phyloP scores from a whole-genome alignment of 345 rosid genomes.

The Stellera chamaejasme region DNA sequence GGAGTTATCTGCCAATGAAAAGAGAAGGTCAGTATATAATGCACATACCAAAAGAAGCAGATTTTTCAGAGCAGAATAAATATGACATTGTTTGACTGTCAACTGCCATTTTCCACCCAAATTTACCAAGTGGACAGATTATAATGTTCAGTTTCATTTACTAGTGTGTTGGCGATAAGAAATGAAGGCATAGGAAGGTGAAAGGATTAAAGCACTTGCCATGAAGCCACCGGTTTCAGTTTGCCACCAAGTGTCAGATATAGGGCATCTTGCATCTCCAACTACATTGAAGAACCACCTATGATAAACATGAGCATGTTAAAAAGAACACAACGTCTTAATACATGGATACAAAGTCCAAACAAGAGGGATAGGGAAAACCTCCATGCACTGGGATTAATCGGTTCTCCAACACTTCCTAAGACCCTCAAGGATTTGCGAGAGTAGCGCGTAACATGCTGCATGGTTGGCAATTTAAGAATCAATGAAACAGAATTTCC shows the following conservation, averaged over 20 bases:
- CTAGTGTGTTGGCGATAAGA: not conserved
- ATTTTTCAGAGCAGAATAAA: too few species aligned
- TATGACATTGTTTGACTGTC: too few species aligned
- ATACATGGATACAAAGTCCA: slow-evolving; percentile 5
- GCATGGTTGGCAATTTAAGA: slow-evolving; percentile 23
- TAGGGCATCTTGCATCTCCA: slow-evolving; percentile 89
- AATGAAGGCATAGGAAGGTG: slow-evolving; percentile 1
- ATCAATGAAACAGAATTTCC: slow-evolving; percentile 15
- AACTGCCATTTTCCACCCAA: too few species aligned
- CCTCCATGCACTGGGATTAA: slow-evolving; percentile 99
- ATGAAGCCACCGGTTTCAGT: slow-evolving; percentile 99
- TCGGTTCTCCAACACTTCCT: slow-evolving; percentile 99
- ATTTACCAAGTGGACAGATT: too few species aligned
- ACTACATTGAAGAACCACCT: slow-evolving; percentile 96
- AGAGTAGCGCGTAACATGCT: slow-evolving; percentile 76
- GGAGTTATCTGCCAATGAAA: slow-evolving; percentile 71
- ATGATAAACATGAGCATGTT: slow-evolving; percentile 14
- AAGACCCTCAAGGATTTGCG: slow-evolving; percentile 90
- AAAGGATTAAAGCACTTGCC: slow-evolving; percentile 31
- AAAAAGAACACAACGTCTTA: slow-evolving; percentile 3
- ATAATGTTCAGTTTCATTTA: not conserved
- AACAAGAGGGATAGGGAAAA: slow-evolving; percentile 22
- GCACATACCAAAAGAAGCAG: too few species aligned
- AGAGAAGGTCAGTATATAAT: slow-evolving; percentile 6
- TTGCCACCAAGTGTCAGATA: slow-evolving; percentile 99